A percentile compares a stretch with the other conserved stretches of the same genome.
These are phyloP conservation scores for Plasmodium vivax DNA, from an alignment of 169 alveolate genomes.

Conservation along the genomic window DNA sequence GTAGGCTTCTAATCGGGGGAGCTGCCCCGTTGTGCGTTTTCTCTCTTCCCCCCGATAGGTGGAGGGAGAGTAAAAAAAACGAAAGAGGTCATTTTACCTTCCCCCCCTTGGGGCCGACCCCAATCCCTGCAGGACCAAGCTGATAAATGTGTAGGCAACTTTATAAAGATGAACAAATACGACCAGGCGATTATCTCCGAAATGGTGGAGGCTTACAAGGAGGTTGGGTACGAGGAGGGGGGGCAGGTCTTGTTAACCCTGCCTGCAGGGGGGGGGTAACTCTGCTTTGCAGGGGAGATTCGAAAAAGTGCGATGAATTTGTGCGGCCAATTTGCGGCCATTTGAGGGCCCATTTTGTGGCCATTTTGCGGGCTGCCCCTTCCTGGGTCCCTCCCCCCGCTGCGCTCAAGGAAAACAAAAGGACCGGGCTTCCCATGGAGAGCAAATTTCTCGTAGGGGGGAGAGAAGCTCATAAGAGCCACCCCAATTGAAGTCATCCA, in stretches of 20 bases:
- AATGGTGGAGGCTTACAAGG: slow-evolving; percentile 17
- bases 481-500: neutral
- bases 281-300: neutral
- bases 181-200: neutral
- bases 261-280: neutral
- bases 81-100: neutral
- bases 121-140: slow-evolving; percentile 25
- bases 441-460: neutral
- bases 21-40: neutral
- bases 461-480: neutral
- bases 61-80: neutral
- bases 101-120: neutral
- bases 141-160: slow-evolving; percentile 54
- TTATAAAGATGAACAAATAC: slow-evolving; percentile 46
- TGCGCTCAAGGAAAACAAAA: neutral
- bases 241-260: slow-evolving; percentile 22
- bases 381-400: neutral
- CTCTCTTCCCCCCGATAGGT: neutral
- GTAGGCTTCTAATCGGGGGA: neutral
- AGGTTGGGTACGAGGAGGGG: slow-evolving; percentile 22
- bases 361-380: neutral
- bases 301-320: neutral
- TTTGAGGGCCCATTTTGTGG: neutral
- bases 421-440: neutral
- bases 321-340: neutral